Percentiles rank a stretch among this genome's conserved stretches.
These are phyloP conservation scores for Fusarium verticillioides DNA, from an alignment of 2,329 filamentous ascomycete species.

Conservation along the genomic window DNA sequence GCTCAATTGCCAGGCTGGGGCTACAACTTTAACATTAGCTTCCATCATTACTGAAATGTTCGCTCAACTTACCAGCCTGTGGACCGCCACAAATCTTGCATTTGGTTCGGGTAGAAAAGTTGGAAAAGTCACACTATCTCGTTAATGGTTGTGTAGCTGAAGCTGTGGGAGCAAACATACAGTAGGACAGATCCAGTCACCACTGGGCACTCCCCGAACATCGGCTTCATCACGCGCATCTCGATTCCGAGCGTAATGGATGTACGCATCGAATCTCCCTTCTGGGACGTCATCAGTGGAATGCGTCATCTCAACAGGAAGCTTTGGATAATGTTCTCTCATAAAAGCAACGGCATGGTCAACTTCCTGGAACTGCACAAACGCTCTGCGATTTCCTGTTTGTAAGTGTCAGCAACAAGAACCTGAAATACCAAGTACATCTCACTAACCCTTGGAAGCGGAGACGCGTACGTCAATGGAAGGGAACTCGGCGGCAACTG, in stretches of 20 bases:
- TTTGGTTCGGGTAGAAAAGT: constrained; percentile 51
- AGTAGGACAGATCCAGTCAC: constrained; percentile 52
- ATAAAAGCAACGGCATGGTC: constrained; percentile 56
- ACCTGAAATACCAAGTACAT: not conserved
- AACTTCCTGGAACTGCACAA: constrained; percentile 55
- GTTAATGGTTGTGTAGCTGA: constrained; percentile 26
- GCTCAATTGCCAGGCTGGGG: constrained; percentile 48
- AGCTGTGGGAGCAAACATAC: constrained; percentile 39
- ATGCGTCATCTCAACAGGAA: constrained; percentile 51
- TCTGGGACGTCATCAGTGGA: constrained; percentile 54
- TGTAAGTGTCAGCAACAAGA: constrained; percentile 19
- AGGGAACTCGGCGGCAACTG: constrained; percentile 51
- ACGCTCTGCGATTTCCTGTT: constrained; percentile 55
- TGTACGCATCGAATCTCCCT: constrained; percentile 51
- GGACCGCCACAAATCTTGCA: constrained; percentile 54
- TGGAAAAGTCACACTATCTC: constrained; percentile 53
- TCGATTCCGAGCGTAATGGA: constrained; percentile 55
- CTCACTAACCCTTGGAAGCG: constrained; percentile 48
- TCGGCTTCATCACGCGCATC: constrained; percentile 49
- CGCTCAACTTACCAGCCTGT: constrained; percentile 44
- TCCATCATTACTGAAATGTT: not conserved
- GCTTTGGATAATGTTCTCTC: constrained; percentile 55
- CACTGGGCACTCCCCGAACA: constrained; percentile 30
- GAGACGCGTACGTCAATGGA: constrained; percentile 54
- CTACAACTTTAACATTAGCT: constrained; percentile 23